Base-by-base conservation (phyloP, 768 basidiomycete species). In the Calocera cornea region DNA sequence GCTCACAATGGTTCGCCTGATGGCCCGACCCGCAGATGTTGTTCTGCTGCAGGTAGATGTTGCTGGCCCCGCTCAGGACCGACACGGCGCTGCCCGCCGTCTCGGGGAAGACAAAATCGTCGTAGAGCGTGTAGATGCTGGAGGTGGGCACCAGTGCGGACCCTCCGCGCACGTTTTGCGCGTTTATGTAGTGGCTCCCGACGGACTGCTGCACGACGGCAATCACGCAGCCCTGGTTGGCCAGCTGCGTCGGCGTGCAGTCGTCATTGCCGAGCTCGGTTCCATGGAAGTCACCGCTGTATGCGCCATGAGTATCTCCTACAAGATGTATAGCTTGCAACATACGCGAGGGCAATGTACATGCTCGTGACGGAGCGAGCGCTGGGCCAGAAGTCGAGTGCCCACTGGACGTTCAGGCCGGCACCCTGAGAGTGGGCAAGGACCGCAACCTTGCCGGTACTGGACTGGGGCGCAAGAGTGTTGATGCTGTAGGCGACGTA, bases 81-180 rank as follows among this genome's bases (percentile, higher is more conserved):
- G 68, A 69, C 8, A 73, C 71, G 0, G 72, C 67, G 8, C 68
- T 50, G 41, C 69, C 64, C 12, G 33, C 22, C 27, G 70, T 34
- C 50, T 76, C 70, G 19, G 74, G 73, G 41, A 71, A 71, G 44
- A 74, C 70, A 17, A 74, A 71, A 22, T 75, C 71, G 71, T 75
- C 74, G 33, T 67, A 60, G 29, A 71, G 65, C 3, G 72, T 74
- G 67, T 66, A 73, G 29, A 72, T 64, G 22, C 68, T 67, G 1
- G 70, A 69, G 14, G 75, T 76, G 34, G 73, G 70, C 0, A 76
- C 75, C 29, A 74, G 68, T 0, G 74, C 72, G 1, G 34, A 29
- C 16, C 70, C 68, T 10, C 71, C 72, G 33, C 68, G 49, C 0
- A 54, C 11, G 65, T 74, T 73, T 49, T 71, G 70, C 11, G 75